phyloP scores from a whole-genome alignment of 176 grass and related monocot species.

The Poa annua region DNA sequence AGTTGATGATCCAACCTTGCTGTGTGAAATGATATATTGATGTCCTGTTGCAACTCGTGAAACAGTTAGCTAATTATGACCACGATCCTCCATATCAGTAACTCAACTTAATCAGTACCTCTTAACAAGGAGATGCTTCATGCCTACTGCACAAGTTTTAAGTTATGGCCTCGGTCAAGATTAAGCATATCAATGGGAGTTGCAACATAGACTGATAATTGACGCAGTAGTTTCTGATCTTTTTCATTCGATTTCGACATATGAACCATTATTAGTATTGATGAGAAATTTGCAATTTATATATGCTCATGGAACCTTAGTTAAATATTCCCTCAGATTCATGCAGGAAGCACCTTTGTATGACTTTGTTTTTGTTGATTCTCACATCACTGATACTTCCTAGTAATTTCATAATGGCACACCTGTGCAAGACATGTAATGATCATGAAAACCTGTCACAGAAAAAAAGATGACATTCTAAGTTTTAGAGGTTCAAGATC shows the following conservation, averaged over 20 bases:
- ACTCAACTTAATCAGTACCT: not conserved
- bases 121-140: slow-evolving; percentile 14
- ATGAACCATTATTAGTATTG: slow-evolving; percentile 9
- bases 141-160: not conserved
- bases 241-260: not conserved
- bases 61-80: not conserved
- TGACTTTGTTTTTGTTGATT: not conserved
- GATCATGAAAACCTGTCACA: not conserved
- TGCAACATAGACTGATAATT: not conserved
- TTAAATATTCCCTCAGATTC: not conserved
- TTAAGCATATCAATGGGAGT: not conserved
- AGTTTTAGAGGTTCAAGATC: not conserved
- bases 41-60: not conserved
- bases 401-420: not conserved
- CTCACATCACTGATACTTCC: too few relatives aligned
- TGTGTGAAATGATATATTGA: slow-evolving; percentile 19
- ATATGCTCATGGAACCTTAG: not conserved
- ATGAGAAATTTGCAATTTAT: not conserved
- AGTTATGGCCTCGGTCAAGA: not conserved
- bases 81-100: not conserved
- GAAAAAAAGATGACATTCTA: not conserved
- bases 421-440: not conserved
- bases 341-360: not conserved
- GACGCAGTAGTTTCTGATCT: not conserved
- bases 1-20: not conserved